These are phyloP conservation scores for Trypethelium eluteriae DNA, from an alignment of 495 filamentous ascomycete species.

Conservation along the genomic window DNA sequence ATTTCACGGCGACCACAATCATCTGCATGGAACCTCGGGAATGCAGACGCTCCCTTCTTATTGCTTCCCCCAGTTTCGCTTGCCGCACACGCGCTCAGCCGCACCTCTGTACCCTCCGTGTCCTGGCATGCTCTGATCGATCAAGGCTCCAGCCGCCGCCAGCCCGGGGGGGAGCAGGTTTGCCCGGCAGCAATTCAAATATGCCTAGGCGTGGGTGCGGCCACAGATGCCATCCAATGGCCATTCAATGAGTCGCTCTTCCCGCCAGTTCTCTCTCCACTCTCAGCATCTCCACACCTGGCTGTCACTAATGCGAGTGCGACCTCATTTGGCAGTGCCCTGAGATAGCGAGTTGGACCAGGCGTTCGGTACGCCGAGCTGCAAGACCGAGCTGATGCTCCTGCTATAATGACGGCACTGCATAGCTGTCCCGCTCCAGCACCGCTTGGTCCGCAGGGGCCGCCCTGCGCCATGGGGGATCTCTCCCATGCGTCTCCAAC, in stretches of 20 bases:
- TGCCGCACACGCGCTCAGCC: conserved; percentile 3
- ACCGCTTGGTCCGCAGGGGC: conserved; percentile 4
- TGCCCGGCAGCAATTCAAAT: not conserved
- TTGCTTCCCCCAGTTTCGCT: not conserved
- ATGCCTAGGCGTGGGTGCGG: not conserved
- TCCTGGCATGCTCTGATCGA: not conserved
- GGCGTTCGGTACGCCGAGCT: not conserved
- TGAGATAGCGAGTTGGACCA: not conserved
- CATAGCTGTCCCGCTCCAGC: not conserved
- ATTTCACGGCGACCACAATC: not conserved
- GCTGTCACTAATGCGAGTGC: conserved; percentile 1
- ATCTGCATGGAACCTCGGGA: not conserved
- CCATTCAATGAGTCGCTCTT: not conserved
- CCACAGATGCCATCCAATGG: not conserved
- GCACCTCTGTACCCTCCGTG: not conserved
- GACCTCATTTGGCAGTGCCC: not conserved
- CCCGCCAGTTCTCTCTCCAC: not conserved
- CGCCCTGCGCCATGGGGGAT: not conserved
- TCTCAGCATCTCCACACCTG: conserved; percentile 7
- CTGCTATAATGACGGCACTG: not conserved
- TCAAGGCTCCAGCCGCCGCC: not conserved
- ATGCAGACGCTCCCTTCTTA: not conserved
- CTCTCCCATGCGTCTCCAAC: not conserved
- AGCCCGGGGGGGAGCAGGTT: not conserved
- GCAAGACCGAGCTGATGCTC: conserved; percentile 6